phyloP scores from a whole-genome alignment of 2,329 filamentous ascomycete species.

The Verticillium nonalfalfae region DNA sequence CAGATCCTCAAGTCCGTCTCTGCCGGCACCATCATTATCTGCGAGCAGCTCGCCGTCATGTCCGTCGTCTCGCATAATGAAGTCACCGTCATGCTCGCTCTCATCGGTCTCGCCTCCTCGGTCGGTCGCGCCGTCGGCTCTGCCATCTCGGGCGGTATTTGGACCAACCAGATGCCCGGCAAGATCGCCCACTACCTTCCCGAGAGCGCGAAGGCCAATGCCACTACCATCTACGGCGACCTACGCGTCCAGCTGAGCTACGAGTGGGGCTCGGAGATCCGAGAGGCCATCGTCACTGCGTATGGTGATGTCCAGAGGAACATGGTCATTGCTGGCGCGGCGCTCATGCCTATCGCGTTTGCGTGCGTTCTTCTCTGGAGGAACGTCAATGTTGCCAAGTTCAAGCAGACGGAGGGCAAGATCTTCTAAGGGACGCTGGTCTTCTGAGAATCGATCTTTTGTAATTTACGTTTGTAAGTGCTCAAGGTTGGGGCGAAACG shows the following conservation, averaged over 20 bases:
- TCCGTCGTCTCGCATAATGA: slow-evolving; percentile 21
- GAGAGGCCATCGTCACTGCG: slow-evolving; percentile 51
- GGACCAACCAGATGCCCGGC: slow-evolving; percentile 38
- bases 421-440: slow-evolving; percentile 13
- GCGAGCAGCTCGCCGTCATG: slow-evolving; percentile 22
- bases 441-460: too few relatives aligned
- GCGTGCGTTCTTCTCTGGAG: slow-evolving; percentile 28
- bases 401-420: slow-evolving; percentile 27
- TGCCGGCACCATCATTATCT: slow-evolving; percentile 18
- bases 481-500: too few relatives aligned
- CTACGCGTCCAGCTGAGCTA: slow-evolving; percentile 45
- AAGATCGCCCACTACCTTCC: slow-evolving; percentile 37
- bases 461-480: too few relatives aligned
- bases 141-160: slow-evolving; percentile 23
- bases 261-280: slow-evolving; percentile 35
- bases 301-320: slow-evolving; percentile 37
- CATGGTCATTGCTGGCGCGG: slow-evolving; percentile 32
- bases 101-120: slow-evolving; percentile 7
- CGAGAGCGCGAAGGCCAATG: slow-evolving; percentile 26
- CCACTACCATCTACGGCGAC: slow-evolving; percentile 36
- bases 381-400: slow-evolving; percentile 31
- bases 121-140: slow-evolving; percentile 19
- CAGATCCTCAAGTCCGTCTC: slow-evolving; percentile 55
- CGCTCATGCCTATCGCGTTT: slow-evolving; percentile 27
- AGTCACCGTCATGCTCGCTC: slow-evolving; percentile 22